Evolutionary conservation across 2,329 filamentous ascomycete species (phyloP).

Genomic region (Eutypella sp.): DNA sequence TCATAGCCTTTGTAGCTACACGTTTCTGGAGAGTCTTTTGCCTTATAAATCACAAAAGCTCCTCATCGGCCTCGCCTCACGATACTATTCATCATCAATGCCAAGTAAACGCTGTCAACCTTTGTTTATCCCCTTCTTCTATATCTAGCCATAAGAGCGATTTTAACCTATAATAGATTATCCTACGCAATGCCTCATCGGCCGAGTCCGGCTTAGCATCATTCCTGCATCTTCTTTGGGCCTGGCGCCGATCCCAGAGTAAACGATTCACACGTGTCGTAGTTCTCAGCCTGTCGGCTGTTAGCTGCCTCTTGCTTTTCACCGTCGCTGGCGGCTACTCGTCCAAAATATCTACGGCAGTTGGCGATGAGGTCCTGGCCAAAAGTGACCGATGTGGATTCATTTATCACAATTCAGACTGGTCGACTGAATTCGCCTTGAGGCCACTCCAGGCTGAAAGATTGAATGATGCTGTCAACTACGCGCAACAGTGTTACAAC

Average conservation of each 20-base stretch:
- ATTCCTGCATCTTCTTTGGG: conserved; percentile 2
- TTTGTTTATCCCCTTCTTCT: not conserved
- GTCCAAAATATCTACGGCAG: conserved; percentile 9
- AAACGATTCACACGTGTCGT: not conserved
- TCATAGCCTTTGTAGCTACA: conserved; percentile 11
- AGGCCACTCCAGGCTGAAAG: not conserved
- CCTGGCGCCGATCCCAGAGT: not conserved
- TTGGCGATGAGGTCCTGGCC: conserved; percentile 11
- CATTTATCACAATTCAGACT: not conserved
- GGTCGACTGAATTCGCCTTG: not conserved
- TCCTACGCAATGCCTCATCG: conserved; percentile 11
- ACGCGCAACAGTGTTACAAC: conserved; percentile 13
- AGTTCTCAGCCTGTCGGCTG: not conserved
- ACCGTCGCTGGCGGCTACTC: conserved; percentile 11
- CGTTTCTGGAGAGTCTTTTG: conserved; percentile 13
- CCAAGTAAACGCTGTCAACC: conserved; percentile 1
- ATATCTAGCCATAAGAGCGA: not conserved
- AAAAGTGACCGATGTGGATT: conserved; percentile 6
- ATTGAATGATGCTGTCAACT: conserved; percentile 6
- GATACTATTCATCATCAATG: conserved; percentile 11
- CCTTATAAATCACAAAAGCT: conserved; percentile 6
- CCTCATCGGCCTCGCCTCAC: conserved; percentile 1
- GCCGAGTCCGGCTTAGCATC: conserved; percentile 6
- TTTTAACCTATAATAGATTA: not conserved
- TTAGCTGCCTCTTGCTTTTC: conserved; percentile 5